Base-by-base conservation (phyloP, 306 rosid genomes). In the Begonia peltatifolia region DNA sequence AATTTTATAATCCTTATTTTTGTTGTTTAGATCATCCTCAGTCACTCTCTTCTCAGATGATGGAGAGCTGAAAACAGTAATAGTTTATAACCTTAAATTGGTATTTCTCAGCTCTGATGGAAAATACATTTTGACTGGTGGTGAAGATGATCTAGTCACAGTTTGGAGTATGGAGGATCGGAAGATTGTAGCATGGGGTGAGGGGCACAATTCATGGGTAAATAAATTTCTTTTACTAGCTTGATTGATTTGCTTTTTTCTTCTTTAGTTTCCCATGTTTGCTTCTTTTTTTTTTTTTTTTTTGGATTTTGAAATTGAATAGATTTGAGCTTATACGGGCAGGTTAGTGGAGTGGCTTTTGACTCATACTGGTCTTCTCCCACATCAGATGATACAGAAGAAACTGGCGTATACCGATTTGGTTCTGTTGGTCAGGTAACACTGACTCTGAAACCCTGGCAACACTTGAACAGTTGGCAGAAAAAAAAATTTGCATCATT, bases 101-200 rank as follows among this genome's bases (percentile, higher is more conserved):
- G 35, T 52, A 43, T 55, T 61, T 50, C 55, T 52, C 83, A 87
- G 96, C 67, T 58, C 55, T 79, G 96, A 87, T 69, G 90, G 96
- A 64, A 87, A 87, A 63, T 87, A 83, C 67, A 65, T 87, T 68
- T 75, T 87, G 78, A 72, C 94, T 5, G 96, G 96, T 61, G 96
- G 96, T 22, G 96, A 87, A 84, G 96, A 87, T 62, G 96, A 87
- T 81, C 64, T 87, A 54, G 92, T 87, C 66, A 89, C 81, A 69
- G 92, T 84, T 68, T 87, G 96, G 96, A 81, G 96, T 72, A 79
- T 84, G 87, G 94, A 84, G 69, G 94, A 84, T 68, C 83, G 96
- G 41, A 87, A 82, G 64, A 79, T 87, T 68, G 87, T 87, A 55
- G 96, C 96, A 35, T 84, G 96, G 96, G 92, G 96, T 17, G 96